Evolutionary conservation across 1,284 basidiomycete species (phyloP), one percentile per base, ranked within the genome.

Genomic region (Phellopilus nigrolimitatus): DNA sequence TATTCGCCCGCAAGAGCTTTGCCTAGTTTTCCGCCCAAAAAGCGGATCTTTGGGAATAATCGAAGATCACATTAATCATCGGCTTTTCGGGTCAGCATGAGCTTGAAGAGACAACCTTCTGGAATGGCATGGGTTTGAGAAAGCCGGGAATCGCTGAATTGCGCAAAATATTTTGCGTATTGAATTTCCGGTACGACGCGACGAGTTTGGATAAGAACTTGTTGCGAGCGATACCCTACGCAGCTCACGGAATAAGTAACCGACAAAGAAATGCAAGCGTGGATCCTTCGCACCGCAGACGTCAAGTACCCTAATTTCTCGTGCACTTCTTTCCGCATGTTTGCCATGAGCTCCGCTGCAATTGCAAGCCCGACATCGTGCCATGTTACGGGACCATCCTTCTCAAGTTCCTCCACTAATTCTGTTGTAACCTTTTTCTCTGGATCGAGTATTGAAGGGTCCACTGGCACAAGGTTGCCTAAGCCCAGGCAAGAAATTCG

Each of bases 1-100:
- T 91, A 98, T 63, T 93, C 88, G 53, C 84, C 80, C 0, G 91
- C 91, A 27, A 99, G 75, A 0, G 91, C 86, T 43, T 82, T 79
- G 1, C 97, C 95, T 0, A 99, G 79, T 68, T 99, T 99, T 4
- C 97, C 95, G 0, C 95, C 95, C 0, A 99, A 72, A 60, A 92
- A 92, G 4, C 97, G 82, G 62, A 99, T 97, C 90, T 95, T 56
- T 45, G 3, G 13, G 25, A 27, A 9, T 10, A 30, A 33, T 12
- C n/a, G 12, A 31, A 37, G 7, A 13, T 15, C 8, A 37, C 34
- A 7, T n/a, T 37, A 37, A 37, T 17, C 34, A 15, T 47, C n/a
- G n/a, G 38, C 12, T 45, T 25, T 47, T 36, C 37, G 17, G 19
- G n/a, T 3, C 6, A 30, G 28, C 6, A 12, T 37, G n/a, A 15